These are phyloP conservation scores for Diplosphaera chodatii DNA, from an alignment of 139 green algal species.

Conservation along the genomic window DNA sequence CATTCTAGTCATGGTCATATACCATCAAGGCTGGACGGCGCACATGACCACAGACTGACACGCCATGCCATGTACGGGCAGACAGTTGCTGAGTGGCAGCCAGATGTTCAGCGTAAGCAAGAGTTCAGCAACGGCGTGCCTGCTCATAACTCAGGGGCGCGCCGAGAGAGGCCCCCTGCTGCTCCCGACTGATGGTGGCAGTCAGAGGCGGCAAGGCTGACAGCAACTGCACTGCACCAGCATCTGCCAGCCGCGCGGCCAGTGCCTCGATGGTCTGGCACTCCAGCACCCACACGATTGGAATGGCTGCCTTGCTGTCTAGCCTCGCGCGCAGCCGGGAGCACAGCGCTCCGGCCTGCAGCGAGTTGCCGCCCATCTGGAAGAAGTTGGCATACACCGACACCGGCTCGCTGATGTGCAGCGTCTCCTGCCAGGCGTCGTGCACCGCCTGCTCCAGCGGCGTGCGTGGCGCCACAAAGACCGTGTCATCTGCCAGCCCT, in stretches of 20 bases:
- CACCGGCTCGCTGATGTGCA: background rate
- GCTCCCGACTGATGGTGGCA: too few species aligned
- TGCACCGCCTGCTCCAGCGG: background rate
- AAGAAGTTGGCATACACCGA: background rate
- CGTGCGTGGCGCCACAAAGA: background rate
- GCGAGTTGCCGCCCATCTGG: background rate
- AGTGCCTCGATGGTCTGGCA: conserved; percentile 2
- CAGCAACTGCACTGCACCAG: too few species aligned
- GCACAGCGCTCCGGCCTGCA: background rate
- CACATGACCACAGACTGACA: too few species aligned
- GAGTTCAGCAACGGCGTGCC: too few species aligned
- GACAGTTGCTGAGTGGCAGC: too few species aligned
- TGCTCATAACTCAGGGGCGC: too few species aligned
- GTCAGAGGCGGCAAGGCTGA: too few species aligned
- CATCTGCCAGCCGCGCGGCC: background rate
- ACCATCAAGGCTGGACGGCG: too few species aligned
- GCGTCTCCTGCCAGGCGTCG: background rate
- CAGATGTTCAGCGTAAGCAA: too few species aligned
- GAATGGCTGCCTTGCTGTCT: background rate
- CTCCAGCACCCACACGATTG: background rate
- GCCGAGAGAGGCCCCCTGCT: too few species aligned
- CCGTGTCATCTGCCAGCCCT: background rate
- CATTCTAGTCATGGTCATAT: too few species aligned
- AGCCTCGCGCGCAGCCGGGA: background rate
- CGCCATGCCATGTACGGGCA: too few species aligned